A percentile compares a stretch with the other conserved stretches of the same genome.
Evolutionary conservation across 129 eudicot species (phyloP).

Genomic region (Tagetes patula): DNA sequence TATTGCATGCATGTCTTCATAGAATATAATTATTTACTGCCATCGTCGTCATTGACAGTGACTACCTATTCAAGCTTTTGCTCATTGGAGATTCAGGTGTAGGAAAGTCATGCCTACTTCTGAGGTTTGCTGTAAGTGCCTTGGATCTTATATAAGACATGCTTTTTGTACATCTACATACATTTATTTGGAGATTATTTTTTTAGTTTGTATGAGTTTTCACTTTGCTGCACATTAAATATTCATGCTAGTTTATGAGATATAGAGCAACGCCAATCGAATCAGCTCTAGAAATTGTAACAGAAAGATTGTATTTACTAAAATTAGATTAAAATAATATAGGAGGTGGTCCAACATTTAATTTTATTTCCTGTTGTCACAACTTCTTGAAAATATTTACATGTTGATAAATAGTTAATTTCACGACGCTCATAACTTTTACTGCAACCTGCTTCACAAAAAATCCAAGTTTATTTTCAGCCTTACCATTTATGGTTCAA

Average conservation of each 20-base stretch:
- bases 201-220: neutral
- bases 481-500: neutral
- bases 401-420: slow-evolving; percentile 1
- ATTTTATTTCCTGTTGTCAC: neutral
- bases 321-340: neutral
- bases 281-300: neutral
- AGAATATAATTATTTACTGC: neutral
- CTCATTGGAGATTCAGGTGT: slow-evolving; percentile 51
- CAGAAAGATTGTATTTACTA: neutral
- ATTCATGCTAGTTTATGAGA: slow-evolving; percentile 10
- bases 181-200: neutral
- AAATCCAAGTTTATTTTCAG: neutral
- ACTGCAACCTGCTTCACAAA: neutral
- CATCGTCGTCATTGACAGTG: slow-evolving; percentile 30
- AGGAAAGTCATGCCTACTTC: slow-evolving; percentile 46
- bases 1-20: neutral
- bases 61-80: slow-evolving; percentile 49
- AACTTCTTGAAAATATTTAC: neutral
- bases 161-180: neutral
- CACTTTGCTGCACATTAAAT: neutral
- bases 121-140: slow-evolving; percentile 52
- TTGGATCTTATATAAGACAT: slow-evolving; percentile 1
- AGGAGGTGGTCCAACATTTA: neutral
- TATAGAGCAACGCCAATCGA: neutral
- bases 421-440: neutral